Evolutionary conservation across 2,329 filamentous ascomycete species (phyloP), one percentile per base, ranked within the genome.

Genomic region (Colletotrichum sublineola): DNA sequence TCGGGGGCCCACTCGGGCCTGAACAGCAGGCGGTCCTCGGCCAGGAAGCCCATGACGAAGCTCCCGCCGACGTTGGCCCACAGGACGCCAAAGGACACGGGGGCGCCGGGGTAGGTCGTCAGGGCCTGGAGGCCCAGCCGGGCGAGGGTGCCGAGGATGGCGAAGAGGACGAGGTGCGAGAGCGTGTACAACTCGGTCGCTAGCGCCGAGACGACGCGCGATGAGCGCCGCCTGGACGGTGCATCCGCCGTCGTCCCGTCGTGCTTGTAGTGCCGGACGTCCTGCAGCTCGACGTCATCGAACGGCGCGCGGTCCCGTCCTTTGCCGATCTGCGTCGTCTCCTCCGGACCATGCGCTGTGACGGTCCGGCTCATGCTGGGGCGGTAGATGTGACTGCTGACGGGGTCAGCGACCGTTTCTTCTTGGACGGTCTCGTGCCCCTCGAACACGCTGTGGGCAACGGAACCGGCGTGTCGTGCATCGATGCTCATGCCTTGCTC

Each of bases 51-150:
- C 89, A 98, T 93, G 70, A 97, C 76, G 0, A 97, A 79, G 67
- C 93, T 93, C 1, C 96, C 96, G 1, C 86, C 90, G 58, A 97
- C 92, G 78, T 98, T 98, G 73, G 95, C 92, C 96, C 96, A 98
- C 31, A 97, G 82, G 2, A 93, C 87, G 63, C 90, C 88, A 67
- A 94, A 95, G 6, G 90, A 84, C 31, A 96, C 85, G 0, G 95
- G 94, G 0, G 93, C 90, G 31, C 92, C 92, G 1, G 93, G 91
- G 79, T 97, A 98, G 68, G 87, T 89, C 0, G 94, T 96, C 63
- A 98, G 83, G 58, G 92, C 91, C 78, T 95, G 90, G 9, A 97
- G 83, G 5, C 95, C 95, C 0, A 98, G 84, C 14, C 96, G 90
- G 0, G 94, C 93, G 36, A 98, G 87, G 0, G 95, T 96, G 46